phyloP scores from a whole-genome alignment of 164 flowering plant species.

The Protea cynaroides region DNA sequence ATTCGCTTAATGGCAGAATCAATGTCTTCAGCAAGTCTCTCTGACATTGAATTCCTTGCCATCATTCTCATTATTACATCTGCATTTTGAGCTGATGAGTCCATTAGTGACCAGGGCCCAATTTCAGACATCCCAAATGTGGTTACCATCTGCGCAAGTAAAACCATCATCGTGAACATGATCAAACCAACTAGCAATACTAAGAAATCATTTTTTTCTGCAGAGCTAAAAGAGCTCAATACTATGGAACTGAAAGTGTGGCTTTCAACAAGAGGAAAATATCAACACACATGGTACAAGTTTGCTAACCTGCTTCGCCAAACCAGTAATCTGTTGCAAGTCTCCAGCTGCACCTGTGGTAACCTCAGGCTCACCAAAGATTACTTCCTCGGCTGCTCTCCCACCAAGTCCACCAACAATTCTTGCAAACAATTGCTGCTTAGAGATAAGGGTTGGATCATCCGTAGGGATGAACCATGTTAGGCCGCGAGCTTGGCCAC shows the following conservation, averaged over 20 bases:
- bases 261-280: neutral
- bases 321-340: slow-evolving; percentile 74
- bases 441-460: slow-evolving; percentile 79
- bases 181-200: neutral
- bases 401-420: slow-evolving; percentile 91
- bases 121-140: slow-evolving; percentile 90
- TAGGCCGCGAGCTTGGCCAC: slow-evolving; percentile 84
- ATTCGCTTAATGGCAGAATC: slow-evolving; percentile 63
- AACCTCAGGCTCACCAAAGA: slow-evolving; percentile 84
- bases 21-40: slow-evolving; percentile 79
- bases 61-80: slow-evolving; percentile 91
- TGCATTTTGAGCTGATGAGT: slow-evolving; percentile 57
- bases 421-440: slow-evolving; percentile 83
- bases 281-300: neutral
- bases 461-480: slow-evolving; percentile 83
- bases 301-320: slow-evolving; percentile 67
- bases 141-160: slow-evolving; percentile 64
- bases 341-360: slow-evolving; percentile 90
- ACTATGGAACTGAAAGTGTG: neutral
- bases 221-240: neutral
- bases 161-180: neutral
- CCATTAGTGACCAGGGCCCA: slow-evolving; percentile 93
- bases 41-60: slow-evolving; percentile 90
- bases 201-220: too few species aligned
- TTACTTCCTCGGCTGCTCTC: slow-evolving; percentile 84